Evolutionary conservation across 202 grass and related monocot species (phyloP), one percentile per base, ranked within the genome.

Genomic region (Setaria italica): DNA sequence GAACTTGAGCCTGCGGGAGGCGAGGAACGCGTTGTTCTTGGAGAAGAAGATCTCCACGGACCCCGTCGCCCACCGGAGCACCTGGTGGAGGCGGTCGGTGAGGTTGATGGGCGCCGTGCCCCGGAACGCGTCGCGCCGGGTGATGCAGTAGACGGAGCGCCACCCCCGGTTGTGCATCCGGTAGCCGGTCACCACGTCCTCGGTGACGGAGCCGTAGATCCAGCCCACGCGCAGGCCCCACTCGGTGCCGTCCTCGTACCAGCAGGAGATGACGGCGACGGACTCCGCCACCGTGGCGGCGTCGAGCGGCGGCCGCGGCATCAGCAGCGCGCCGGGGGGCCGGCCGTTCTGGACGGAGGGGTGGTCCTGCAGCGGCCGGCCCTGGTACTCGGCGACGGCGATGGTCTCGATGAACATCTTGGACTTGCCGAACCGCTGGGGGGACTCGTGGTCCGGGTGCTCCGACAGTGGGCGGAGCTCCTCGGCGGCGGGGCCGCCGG

Each of bases 21-120:
- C 94, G 0, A 93, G 79, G 14, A 96, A 47, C 55, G 89, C 89
- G 71, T 93, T 96, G 91, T 96, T 96, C 50, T 82, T 80, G 48
- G 94, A 96, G 82, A 96, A 96, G 87, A 96, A 96, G 78, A 96
- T 96, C 85, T 96, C 94, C 8, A 96, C 89, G 32, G 94, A 96
- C 0, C 94, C 94, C 3, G 94, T 96, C 0, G 94, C 94, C 94
- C 94, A 96, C 6, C 91, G 87, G 11, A 96, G 91, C 45, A 96
- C 94, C 75, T 96, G 94, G 87, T 96, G 94, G 41, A 96, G 94
- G 2, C 94, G 84, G 64, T 93, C 88, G 0, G 91, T 92, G 58
- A 92, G 82, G 77, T 92, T 90, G 77, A 93, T 93, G 16, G 91
- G 94, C 21, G 94, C 91, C 49, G 94, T 96, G 13, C 89, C 94